These are phyloP conservation scores for Auricularia sp. DNA, from an alignment of 768 basidiomycete species.

Conservation along the genomic window DNA sequence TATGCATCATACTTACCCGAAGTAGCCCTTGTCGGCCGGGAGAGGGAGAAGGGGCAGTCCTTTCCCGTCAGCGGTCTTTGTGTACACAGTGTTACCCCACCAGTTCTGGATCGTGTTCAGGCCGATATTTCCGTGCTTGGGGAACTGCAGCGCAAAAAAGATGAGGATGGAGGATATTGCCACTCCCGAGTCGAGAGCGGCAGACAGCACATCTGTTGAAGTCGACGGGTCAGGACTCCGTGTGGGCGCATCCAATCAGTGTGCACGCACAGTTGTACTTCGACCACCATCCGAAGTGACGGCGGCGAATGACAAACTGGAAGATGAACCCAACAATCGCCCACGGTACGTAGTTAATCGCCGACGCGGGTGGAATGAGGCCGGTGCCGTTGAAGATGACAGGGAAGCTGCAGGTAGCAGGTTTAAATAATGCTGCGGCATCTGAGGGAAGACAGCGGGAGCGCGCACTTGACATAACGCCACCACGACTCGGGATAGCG, in stretches of 20 bases:
- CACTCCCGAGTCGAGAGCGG: slow-evolving; percentile 62
- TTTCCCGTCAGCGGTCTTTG: slow-evolving; percentile 53
- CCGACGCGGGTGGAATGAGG: slow-evolving; percentile 54
- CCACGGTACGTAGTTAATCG: slow-evolving; percentile 63
- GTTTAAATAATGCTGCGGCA: background rate
- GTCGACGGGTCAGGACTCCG: background rate
- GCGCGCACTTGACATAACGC: slow-evolving; percentile 51
- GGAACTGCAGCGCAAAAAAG: slow-evolving; percentile 59
- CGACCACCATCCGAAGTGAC: slow-evolving; percentile 60
- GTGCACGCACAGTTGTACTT: slow-evolving; percentile 35
- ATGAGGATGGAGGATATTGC: slow-evolving; percentile 46
- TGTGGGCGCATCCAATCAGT: no score
- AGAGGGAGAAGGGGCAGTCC: slow-evolving; percentile 45
- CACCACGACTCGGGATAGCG: slow-evolving; percentile 55
- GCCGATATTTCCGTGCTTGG: slow-evolving; percentile 51
- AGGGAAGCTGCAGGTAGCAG: slow-evolving; percentile 31
- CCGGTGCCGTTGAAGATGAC: slow-evolving; percentile 56
- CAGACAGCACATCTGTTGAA: slow-evolving; percentile 48
- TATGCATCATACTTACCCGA: background rate
- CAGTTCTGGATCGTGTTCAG: slow-evolving; percentile 41
- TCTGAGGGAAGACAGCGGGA: slow-evolving; percentile 5
- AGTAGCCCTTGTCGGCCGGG: background rate
- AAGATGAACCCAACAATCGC: slow-evolving; percentile 52
- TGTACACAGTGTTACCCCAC: slow-evolving; percentile 55
- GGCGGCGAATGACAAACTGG: slow-evolving; percentile 48